Conservation (phyloP, 257 asterid species). For the Rubia yunnanensis region DNA sequence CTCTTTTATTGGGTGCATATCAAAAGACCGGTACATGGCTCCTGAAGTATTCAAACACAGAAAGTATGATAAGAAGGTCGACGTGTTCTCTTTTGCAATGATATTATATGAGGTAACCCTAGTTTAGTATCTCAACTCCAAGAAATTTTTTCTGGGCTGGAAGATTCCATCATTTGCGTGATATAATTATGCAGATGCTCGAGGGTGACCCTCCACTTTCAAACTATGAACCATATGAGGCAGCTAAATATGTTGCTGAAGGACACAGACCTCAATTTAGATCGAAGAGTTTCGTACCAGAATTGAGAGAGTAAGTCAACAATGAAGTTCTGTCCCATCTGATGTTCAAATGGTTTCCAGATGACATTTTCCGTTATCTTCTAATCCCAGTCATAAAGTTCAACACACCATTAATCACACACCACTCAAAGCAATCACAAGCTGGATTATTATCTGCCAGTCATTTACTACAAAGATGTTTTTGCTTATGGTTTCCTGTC, state of each 20-base stretch:
- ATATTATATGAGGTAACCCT: conserved; percentile 78
- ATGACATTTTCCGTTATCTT: neutral
- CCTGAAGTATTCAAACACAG: conserved; percentile 98
- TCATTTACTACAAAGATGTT: neutral
- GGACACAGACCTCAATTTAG: conserved; percentile 79
- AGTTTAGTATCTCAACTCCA: neutral
- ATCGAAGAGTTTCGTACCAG: conserved; percentile 56
- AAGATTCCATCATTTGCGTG: neutral
- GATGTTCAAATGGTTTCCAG: neutral
- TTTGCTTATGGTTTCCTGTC: neutral
- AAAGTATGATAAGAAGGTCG: conserved; percentile 94
- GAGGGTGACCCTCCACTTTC: conserved; percentile 96
- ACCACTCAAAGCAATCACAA: neutral
- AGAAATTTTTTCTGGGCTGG: neutral
- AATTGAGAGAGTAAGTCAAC: conserved; percentile 76
- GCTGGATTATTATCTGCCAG: neutral
- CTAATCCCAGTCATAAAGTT: neutral
- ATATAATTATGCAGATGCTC: conserved; percentile 64
- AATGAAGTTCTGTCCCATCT: neutral
- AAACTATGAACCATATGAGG: conserved; percentile 78
- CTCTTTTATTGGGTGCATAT: conserved; percentile 14
- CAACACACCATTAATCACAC: neutral
- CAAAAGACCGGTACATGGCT: conserved; percentile 92
- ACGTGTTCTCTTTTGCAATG: conserved; percentile 96
- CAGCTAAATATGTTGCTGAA: conserved; percentile 80